phyloP scores from a whole-genome alignment of 495 filamentous ascomycete species.

The Glutinoglossum americanum region DNA sequence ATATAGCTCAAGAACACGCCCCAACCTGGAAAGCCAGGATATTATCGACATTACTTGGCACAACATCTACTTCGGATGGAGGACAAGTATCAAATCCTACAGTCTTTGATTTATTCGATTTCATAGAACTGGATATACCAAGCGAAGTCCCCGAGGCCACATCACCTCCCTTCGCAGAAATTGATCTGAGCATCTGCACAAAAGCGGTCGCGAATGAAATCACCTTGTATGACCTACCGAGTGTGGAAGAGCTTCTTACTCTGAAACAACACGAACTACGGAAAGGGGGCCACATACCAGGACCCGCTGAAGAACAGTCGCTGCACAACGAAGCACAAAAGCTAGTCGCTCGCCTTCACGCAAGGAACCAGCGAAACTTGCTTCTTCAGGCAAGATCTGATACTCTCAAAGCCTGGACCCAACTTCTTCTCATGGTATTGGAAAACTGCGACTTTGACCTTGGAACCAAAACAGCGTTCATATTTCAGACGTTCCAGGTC shows the following conservation, averaged over 20 bases:
- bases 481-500: constrained; percentile 64
- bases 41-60: constrained; percentile 58
- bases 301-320: constrained; percentile 32
- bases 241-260: constrained; percentile 39
- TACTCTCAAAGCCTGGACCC: constrained; percentile 58
- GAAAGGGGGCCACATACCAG: constrained; percentile 25
- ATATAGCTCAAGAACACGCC: constrained; percentile 42
- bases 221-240: constrained; percentile 33
- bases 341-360: constrained; percentile 32
- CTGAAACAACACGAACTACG: constrained; percentile 29
- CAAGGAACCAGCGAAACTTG: constrained; percentile 40
- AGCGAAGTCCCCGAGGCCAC: constrained; percentile 26
- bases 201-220: constrained; percentile 26
- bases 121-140: constrained; percentile 46
- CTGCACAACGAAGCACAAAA: constrained; percentile 34
- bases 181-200: constrained; percentile 39
- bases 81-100: constrained; percentile 29
- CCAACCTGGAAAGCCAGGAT: constrained; percentile 59
- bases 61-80: constrained; percentile 20
- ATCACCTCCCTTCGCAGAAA: constrained; percentile 31
- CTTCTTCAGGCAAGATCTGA: constrained; percentile 35
- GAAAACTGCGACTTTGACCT: constrained; percentile 53
- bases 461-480: constrained; percentile 43
- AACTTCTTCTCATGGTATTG: constrained; percentile 57
- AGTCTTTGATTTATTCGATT: constrained; percentile 87